These are phyloP conservation scores for Xylaria telfairii DNA, from an alignment of 495 filamentous ascomycete genomes.

Conservation along the genomic window DNA sequence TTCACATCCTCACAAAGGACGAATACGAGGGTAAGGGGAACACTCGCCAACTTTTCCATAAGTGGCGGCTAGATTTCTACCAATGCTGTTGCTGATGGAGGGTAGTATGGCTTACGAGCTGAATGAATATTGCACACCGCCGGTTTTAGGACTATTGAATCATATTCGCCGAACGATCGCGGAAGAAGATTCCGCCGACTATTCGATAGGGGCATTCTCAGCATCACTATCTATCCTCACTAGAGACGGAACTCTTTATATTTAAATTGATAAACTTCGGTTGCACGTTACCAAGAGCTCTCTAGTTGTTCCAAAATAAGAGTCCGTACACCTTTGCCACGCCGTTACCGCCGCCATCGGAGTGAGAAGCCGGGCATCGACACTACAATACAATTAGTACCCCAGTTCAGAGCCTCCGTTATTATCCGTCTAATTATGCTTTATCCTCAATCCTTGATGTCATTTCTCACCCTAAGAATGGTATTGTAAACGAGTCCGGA, in stretches of 20 bases:
- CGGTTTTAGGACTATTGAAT: slow-evolving; percentile 1
- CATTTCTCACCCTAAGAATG: neutral
- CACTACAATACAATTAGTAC: neutral
- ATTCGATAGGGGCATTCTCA: neutral
- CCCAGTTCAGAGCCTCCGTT: neutral
- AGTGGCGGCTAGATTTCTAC: neutral
- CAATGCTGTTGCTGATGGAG: neutral
- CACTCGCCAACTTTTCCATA: neutral
- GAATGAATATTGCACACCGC: neutral
- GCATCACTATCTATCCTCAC: neutral
- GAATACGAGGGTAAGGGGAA: neutral
- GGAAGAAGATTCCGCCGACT: neutral
- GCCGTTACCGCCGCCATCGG: neutral
- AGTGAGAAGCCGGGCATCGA: neutral
- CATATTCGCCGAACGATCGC: neutral
- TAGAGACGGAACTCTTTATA: neutral
- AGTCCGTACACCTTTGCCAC: neutral
- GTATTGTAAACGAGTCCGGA: neutral
- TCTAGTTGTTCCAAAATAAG: neutral
- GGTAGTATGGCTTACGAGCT: neutral
- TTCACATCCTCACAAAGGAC: neutral
- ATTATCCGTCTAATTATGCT: neutral
- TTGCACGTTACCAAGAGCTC: neutral
- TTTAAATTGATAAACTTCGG: neutral
- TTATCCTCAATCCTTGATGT: neutral